Percentiles rank a stretch among this genome's conserved stretches.
phyloP scores from a whole-genome alignment of 2,329 filamentous ascomycete species.

The Trichoderma koningii region DNA sequence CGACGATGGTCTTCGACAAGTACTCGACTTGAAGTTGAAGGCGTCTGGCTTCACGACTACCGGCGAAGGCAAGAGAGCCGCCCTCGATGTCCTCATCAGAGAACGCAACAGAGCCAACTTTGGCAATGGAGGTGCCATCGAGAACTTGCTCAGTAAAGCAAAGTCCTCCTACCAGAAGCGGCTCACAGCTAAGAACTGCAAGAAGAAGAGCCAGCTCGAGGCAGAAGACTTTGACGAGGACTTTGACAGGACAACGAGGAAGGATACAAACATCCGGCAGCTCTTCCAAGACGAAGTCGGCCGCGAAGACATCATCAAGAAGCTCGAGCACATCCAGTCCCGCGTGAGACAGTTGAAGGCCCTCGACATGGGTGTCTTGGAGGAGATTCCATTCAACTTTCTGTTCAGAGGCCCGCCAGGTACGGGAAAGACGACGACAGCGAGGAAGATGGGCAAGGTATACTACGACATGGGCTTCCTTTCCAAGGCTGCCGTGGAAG shows the following conservation, averaged over 20 bases:
- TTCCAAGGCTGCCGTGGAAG: constrained; percentile 58
- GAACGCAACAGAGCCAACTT: constrained; percentile 68
- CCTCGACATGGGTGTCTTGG: constrained; percentile 35
- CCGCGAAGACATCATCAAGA: constrained; percentile 54
- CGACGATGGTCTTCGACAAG: constrained; percentile 57
- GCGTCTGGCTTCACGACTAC: constrained; percentile 56
- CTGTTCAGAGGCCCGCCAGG: constrained; percentile 67
- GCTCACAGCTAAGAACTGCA: constrained; percentile 31
- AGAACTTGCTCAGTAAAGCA: constrained; percentile 62
- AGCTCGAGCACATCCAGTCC: constrained; percentile 58
- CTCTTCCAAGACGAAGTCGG: constrained; percentile 64
- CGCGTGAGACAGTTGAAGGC: constrained; percentile 40
- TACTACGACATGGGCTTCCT: constrained; percentile 76
- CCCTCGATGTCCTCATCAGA: constrained; percentile 61
- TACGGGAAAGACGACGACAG: constrained; percentile 73
- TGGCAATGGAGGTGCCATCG: constrained; percentile 73
- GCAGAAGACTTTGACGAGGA: constrained; percentile 74
- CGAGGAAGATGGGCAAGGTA: constrained; percentile 72
- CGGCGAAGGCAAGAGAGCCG: constrained; percentile 53
- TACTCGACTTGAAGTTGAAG: constrained; percentile 65
- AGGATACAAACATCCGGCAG: constrained; percentile 47
- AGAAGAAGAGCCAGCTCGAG: constrained; percentile 66
- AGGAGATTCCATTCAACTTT: constrained; percentile 65
- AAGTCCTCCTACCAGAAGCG: constrained; percentile 47
- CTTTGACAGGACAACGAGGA: constrained; percentile 48